phyloP scores from a whole-genome alignment of 257 asterid genomes.

The Vinca minor region DNA sequence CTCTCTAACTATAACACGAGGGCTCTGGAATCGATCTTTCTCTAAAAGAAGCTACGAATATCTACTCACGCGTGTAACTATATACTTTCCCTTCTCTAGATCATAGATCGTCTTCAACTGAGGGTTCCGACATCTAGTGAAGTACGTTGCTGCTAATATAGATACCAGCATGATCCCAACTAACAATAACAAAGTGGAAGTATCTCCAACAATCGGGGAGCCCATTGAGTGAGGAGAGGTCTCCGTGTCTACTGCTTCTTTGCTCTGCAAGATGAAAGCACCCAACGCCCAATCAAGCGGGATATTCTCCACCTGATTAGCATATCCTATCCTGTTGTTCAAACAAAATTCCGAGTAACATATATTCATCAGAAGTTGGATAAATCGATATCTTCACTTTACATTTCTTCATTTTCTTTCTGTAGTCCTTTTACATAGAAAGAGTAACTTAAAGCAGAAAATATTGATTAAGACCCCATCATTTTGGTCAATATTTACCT shows the following conservation, averaged over 20 bases:
- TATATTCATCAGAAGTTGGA: background rate
- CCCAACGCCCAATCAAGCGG: constrained; percentile 98
- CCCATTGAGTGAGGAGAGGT: constrained; percentile 37
- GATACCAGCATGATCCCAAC: constrained; percentile 36
- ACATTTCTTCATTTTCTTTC: too few species aligned
- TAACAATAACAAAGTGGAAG: constrained; percentile 36
- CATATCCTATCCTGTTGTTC: constrained; percentile 61
- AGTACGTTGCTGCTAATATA: constrained; percentile 37
- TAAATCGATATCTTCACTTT: too few species aligned
- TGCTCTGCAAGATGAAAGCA: constrained; percentile 70
- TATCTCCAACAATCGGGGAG: constrained; percentile 27
- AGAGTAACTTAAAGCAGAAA: too few species aligned
- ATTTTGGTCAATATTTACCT: too few species aligned
- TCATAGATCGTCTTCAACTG: constrained; percentile 85
- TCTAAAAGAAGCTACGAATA: constrained; percentile 36
- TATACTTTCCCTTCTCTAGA: constrained; percentile 91
- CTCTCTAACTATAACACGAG: too few species aligned
- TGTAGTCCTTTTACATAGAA: too few species aligned
- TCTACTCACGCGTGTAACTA: constrained; percentile 65
- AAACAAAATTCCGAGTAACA: background rate
- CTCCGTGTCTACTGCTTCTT: constrained; percentile 30
- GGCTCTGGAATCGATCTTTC: background rate
- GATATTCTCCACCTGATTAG: constrained; percentile 59
- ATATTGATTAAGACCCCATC: too few species aligned
- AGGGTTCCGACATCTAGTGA: constrained; percentile 59